A percentile compares a stretch with the other conserved stretches of the same genome.
phyloP scores from a whole-genome alignment of 768 basidiomycete genomes.

The Kondoa malvinella region DNA sequence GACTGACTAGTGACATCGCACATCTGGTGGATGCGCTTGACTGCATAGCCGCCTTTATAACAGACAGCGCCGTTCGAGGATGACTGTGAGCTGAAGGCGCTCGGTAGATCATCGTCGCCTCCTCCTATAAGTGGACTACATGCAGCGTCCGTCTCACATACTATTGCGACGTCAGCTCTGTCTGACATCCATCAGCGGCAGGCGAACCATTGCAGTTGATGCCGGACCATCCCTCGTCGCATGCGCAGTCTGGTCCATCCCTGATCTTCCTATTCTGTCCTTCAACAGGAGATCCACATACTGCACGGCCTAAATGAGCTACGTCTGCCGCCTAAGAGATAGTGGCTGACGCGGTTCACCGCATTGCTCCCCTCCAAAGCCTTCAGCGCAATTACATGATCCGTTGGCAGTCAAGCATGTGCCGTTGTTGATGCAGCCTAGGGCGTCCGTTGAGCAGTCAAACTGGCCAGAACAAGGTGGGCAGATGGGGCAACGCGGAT shows the following conservation, averaged over 20 bases:
- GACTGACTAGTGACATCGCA: constrained; percentile 89
- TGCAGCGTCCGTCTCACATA: constrained; percentile 65
- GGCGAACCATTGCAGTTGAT: constrained; percentile 87
- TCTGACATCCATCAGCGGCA: neutral
- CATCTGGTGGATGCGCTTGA: constrained; percentile 93
- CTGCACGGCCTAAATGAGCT: no score
- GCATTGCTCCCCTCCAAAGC: constrained; percentile 97
- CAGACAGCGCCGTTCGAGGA: constrained; percentile 64
- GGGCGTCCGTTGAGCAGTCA: neutral
- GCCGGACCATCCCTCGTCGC: constrained; percentile 86
- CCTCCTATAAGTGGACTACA: constrained; percentile 56
- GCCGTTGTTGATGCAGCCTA: constrained; percentile 36
- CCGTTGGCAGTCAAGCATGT: constrained; percentile 81
- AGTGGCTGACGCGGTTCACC: constrained; percentile 44
- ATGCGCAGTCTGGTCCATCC: constrained; percentile 59
- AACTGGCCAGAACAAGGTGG: neutral
- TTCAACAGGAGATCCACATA: constrained; percentile 86
- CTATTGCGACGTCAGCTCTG: constrained; percentile 34
- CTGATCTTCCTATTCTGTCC: constrained; percentile 68
- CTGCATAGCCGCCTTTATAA: constrained; percentile 78
- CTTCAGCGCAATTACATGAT: constrained; percentile 87
- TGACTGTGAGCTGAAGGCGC: constrained; percentile 29
- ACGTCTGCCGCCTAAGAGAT: no score
- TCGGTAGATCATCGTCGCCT: constrained; percentile 18
- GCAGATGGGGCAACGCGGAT: neutral